Evolutionary conservation across 441 rosid species (phyloP).

Genomic region (Pelargonium fulgidum): DNA sequence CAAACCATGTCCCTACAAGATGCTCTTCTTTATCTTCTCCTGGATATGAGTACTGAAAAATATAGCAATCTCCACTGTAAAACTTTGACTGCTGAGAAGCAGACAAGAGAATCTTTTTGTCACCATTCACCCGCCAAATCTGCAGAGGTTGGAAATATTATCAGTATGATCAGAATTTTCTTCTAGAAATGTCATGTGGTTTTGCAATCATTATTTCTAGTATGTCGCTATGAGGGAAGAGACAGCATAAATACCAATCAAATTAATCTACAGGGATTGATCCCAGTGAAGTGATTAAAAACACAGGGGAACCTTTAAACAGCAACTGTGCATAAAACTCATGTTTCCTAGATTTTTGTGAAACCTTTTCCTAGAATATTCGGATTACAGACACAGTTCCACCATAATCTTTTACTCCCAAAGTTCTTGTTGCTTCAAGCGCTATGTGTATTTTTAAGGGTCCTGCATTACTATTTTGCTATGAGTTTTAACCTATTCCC

Average conservation of each 20-base stretch:
- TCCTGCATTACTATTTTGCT: not conserved
- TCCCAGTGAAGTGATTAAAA: not conserved
- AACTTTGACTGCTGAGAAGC: slow-evolving; percentile 87
- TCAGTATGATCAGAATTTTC: not conserved
- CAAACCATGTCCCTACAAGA: slow-evolving; percentile 85
- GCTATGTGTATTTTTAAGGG: not conserved
- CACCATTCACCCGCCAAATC: slow-evolving; percentile 90
- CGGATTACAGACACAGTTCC: not conserved
- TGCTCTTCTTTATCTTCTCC: slow-evolving; percentile 91
- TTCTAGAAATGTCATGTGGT: slow-evolving; percentile 13
- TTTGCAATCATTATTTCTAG: not conserved
- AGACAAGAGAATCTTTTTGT: slow-evolving; percentile 67
- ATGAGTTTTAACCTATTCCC: not conserved
- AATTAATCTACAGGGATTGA: not conserved
- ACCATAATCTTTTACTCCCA: not conserved
- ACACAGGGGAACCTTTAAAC: not conserved
- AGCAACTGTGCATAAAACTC: not conserved
- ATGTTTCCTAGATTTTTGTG: not conserved
- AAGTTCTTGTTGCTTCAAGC: not conserved
- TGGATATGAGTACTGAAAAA: slow-evolving; percentile 78
- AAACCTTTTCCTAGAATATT: not conserved
- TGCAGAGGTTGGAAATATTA: slow-evolving; percentile 22
- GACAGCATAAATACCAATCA: not conserved
- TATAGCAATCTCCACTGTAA: slow-evolving; percentile 93
- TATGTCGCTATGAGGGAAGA: not conserved